Base-by-base conservation (phyloP, 306 rosid species). In the Coriaria nepalensis region DNA sequence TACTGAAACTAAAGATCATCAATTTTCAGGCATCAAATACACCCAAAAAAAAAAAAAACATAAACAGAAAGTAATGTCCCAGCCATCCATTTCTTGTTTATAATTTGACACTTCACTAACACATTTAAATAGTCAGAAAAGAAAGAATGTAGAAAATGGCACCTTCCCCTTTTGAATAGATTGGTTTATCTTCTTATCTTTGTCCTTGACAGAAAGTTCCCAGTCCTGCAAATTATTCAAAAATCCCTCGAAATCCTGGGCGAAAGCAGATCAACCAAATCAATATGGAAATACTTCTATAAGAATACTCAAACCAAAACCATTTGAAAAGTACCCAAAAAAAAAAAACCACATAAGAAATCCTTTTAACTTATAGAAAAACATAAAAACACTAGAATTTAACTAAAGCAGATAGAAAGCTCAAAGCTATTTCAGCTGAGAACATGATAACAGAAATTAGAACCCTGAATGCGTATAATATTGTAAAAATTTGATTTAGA, bases 151-250 rank as follows among this genome's bases (percentile, higher is more conserved):
- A 20, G 29, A 20, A 20, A 20, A 20, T 70, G 86, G 86, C 75
- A 54, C 73, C 47, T 69, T 72, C 64, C 68, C 88, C 70, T 68
- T 66, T 32, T 49, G 37, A 49, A 36, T 43, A 40, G 64, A 51
- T 54, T 72, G 70, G 41, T 64, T 79, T 53, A 48, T 40, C 59
- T 63, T 74, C 56, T 52, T 74, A 36, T 69, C 61, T 64, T 73
- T 82, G 59, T 72, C 80, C 70, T 83, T 73, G 36, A 67, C 61
- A 49, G 94, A 78, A 73, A 74, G 69, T 61, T 83, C 97, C 97
- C 97, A 88, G 71, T 81, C 95, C 75, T 88, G 97, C 84, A 88
- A 66, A 70, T 84, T 80, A 78, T 76, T 81, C 66, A 88, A 65
- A 76, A 88, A 78, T 45, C 93, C 97, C 93, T 78, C 82, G 75